These are phyloP conservation scores for Fusarium incarnatum DNA, from an alignment of 2,329 filamentous ascomycete species.

Conservation along the genomic window DNA sequence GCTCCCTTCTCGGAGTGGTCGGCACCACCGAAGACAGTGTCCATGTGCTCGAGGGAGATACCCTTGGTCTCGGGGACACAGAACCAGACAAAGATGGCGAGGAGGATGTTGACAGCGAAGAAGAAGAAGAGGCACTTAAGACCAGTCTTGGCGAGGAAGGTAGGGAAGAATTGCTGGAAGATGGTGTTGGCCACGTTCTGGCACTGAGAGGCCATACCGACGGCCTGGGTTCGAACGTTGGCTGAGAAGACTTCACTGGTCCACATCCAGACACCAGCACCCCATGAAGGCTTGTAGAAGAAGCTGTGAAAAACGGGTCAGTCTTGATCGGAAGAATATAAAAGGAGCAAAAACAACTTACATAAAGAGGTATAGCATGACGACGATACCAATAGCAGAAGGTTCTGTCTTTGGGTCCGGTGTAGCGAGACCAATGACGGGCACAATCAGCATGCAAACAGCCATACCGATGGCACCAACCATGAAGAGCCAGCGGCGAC, in stretches of 20 bases:
- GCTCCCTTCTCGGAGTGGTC: conserved; percentile 47
- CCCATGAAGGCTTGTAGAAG: conserved; percentile 78
- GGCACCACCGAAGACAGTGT: conserved; percentile 65
- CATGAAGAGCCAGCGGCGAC: conserved; percentile 76
- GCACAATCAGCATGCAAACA: conserved; percentile 74
- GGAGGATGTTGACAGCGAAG: conserved; percentile 55
- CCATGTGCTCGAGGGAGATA: conserved; percentile 72
- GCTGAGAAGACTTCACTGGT: conserved; percentile 76
- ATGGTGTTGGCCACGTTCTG: conserved; percentile 75
- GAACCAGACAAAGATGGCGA: conserved; percentile 63
- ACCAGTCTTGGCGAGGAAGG: conserved; percentile 68
- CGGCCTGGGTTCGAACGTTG: conserved; percentile 78
- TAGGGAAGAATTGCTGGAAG: conserved; percentile 78
- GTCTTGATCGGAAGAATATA: not conserved
- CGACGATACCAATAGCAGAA: conserved; percentile 75
- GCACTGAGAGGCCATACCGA: conserved; percentile 72
- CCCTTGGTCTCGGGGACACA: conserved; percentile 64
- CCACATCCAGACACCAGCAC: conserved; percentile 78
- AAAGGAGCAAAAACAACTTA: conserved; percentile 11
- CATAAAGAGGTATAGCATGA: conserved; percentile 73
- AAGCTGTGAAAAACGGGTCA: conserved; percentile 52
- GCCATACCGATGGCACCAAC: conserved; percentile 76
- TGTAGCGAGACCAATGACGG: conserved; percentile 60
- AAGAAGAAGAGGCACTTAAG: conserved; percentile 56
- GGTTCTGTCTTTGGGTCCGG: conserved; percentile 66